A percentile compares a stretch with the other conserved stretches of the same genome.
Conservation (phyloP, 2,329 filamentous ascomycete genomes). For the Alternaria hordeiaustralica region DNA sequence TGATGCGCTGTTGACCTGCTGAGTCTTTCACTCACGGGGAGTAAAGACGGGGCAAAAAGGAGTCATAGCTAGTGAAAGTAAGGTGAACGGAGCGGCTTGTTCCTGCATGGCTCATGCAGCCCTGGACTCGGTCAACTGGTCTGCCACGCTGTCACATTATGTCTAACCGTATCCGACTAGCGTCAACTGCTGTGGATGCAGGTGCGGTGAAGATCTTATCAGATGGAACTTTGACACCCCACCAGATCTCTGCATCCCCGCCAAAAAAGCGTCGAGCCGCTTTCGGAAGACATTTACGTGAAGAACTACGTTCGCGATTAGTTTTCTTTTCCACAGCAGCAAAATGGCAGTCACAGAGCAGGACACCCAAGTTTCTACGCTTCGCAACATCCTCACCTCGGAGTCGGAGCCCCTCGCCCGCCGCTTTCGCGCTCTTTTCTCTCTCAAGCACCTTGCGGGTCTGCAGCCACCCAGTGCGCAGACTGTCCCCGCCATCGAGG, state of each 20-base stretch:
- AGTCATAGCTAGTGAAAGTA: conserved; percentile 27
- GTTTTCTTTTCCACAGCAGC: neutral
- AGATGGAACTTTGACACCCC: conserved; percentile 31
- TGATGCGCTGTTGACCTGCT: conserved; percentile 5
- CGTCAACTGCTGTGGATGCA: neutral
- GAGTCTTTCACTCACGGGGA: conserved; percentile 5
- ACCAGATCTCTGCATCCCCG: conserved; percentile 22
- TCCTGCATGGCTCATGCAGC: conserved; percentile 10
- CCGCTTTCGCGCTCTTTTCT: conserved; percentile 96
- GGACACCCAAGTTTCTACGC: conserved; percentile 61
- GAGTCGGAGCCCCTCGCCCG: conserved; percentile 83
- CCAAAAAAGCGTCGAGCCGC: conserved; percentile 37
- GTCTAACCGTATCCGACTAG: neutral
- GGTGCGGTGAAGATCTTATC: conserved; percentile 30
- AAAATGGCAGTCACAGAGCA: conserved; percentile 39
- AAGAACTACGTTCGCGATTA: neutral
- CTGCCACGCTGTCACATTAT: conserved; percentile 17
- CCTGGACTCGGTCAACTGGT: conserved; percentile 12
- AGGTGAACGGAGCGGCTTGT: conserved; percentile 6
- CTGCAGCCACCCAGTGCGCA: conserved; percentile 64
- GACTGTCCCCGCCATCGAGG: conserved; percentile 70
- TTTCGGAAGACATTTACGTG: conserved; percentile 6
- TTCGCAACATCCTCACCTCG: conserved; percentile 78
- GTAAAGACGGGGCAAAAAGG: conserved; percentile 20
- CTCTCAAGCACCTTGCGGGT: conserved; percentile 89